phyloP scores from a whole-genome alignment of 768 basidiomycete genomes.

The Lentinula guzmanii region DNA sequence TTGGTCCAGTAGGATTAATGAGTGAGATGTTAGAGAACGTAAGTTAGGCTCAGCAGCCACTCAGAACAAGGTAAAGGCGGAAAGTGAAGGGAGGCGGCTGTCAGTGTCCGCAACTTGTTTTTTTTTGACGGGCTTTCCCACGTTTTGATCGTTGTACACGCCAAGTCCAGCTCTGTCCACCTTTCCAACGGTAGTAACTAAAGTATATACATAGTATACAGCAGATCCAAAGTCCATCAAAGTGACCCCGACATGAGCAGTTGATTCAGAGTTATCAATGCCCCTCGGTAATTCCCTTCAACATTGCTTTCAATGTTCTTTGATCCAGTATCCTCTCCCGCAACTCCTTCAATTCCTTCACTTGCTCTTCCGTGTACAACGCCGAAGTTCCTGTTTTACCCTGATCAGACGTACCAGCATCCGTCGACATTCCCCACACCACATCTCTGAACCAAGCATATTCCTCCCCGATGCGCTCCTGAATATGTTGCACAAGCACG shows the following conservation, averaged over 20 bases:
- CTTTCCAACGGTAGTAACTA: too few species aligned
- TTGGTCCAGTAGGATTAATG: neutral
- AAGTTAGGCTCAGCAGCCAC: neutral
- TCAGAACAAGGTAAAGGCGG: neutral
- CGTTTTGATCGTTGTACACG: neutral
- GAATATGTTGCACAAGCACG: slow-evolving; percentile 72
- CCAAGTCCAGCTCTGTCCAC: neutral
- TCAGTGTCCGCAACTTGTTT: neutral
- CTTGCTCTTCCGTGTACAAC: slow-evolving; percentile 18
- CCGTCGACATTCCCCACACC: slow-evolving; percentile 43
- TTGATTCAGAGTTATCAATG: neutral
- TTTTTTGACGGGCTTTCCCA: neutral
- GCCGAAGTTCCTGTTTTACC: neutral
- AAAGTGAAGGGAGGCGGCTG: neutral
- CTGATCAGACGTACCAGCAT: neutral
- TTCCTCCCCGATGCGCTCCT: slow-evolving; percentile 67
- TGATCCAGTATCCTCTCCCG: slow-evolving; percentile 6
- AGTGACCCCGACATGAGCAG: neutral
- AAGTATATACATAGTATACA: too few species aligned
- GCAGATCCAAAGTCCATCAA: too few species aligned
- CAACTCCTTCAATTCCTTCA: slow-evolving; percentile 31
- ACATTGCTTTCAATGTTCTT: slow-evolving; percentile 10
- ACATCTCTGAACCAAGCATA: slow-evolving; percentile 72
- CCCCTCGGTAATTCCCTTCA: slow-evolving; percentile 9
- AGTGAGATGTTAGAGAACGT: neutral